Evolutionary conservation across 2,329 filamentous ascomycete genomes (phyloP).

Genomic region (Penicillium expansum): DNA sequence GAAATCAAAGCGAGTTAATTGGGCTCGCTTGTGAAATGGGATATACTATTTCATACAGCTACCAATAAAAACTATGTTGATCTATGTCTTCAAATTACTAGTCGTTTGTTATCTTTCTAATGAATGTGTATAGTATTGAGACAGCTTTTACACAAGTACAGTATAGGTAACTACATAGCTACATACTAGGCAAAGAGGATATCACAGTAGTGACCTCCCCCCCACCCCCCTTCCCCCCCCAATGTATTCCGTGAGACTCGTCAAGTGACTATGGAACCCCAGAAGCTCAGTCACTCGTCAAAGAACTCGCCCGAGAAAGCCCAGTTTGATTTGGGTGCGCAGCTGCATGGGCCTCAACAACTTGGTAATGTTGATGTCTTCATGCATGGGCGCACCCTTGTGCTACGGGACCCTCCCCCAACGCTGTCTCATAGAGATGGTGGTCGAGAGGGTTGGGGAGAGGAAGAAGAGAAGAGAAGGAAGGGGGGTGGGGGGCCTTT

Average conservation of each 20-base stretch:
- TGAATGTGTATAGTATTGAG: background rate
- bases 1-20: background rate
- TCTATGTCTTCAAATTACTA: background rate
- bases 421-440: background rate
- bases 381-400: background rate
- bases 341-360: background rate
- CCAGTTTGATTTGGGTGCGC: background rate
- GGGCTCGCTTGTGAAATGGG: background rate
- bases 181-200: background rate
- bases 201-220: background rate
- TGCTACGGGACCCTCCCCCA: background rate
- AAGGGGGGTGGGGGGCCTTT: background rate
- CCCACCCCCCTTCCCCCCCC: background rate
- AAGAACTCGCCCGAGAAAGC: background rate
- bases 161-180: background rate
- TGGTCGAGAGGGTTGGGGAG: background rate
- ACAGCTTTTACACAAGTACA: too few relatives aligned
- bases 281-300: background rate
- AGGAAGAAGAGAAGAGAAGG: background rate
- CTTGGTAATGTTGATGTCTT: background rate
- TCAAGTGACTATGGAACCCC: background rate
- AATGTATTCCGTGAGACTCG: background rate
- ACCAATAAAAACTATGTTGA: background rate
- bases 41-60: background rate
- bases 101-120: background rate